phyloP scores from a whole-genome alignment of 306 rosid genomes.

The Alnus glutinosa region DNA sequence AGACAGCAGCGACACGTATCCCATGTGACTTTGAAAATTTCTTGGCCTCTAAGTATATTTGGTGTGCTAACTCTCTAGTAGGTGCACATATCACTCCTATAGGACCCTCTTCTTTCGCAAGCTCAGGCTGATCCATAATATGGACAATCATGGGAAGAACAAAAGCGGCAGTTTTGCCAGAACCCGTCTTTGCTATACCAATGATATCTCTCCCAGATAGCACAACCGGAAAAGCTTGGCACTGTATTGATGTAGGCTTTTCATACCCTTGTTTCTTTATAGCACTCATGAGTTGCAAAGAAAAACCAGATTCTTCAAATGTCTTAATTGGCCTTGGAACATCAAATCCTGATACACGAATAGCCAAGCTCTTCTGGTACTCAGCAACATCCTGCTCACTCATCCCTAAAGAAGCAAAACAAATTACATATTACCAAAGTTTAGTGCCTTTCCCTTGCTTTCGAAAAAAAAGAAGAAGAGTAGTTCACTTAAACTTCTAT shows the following conservation, averaged over 20 bases:
- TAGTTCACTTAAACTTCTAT: background rate
- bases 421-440: background rate
- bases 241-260: conserved; percentile 89
- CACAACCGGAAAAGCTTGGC: conserved; percentile 86
- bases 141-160: conserved; percentile 98
- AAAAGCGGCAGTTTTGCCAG: conserved; percentile 98
- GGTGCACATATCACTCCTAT: conserved; percentile 98
- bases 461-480: background rate
- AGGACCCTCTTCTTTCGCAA: conserved; percentile 97
- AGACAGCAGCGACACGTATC: conserved; percentile 83
- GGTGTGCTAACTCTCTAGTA: conserved; percentile 94
- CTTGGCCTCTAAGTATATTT: conserved; percentile 82
- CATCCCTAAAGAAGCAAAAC: conserved; percentile 55
- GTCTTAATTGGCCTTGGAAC: conserved; percentile 82
- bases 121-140: conserved; percentile 99
- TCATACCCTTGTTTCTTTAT: conserved; percentile 89
- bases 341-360: conserved; percentile 86
- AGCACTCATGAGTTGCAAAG: conserved; percentile 81
- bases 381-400: conserved; percentile 85
- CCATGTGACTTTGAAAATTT: conserved; percentile 83
- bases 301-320: conserved; percentile 79
- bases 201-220: conserved; percentile 91
- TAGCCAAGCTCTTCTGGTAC: conserved; percentile 82
- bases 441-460: background rate
- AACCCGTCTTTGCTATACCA: conserved; percentile 98